These are phyloP conservation scores for Chaetoscypha palmicola DNA, from an alignment of 2,329 filamentous ascomycete species.

Conservation along the genomic window DNA sequence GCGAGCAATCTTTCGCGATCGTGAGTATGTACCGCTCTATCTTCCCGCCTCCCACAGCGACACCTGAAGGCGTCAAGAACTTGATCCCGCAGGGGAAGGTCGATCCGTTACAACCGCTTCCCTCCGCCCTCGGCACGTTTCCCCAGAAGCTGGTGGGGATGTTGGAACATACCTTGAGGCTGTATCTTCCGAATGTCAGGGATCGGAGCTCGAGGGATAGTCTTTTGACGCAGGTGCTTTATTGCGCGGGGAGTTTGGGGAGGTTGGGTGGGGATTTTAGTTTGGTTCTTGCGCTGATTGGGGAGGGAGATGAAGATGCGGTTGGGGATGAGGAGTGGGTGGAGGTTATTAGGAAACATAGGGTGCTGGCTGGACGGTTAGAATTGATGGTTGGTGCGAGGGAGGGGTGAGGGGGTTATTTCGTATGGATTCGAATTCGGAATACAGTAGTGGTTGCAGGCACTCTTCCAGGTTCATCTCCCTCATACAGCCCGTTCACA, in stretches of 20 bases:
- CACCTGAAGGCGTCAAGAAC: constrained; percentile 19
- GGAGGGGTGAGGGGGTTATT: constrained; percentile 18
- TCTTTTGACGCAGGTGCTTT: constrained; percentile 84
- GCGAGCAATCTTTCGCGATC: constrained; percentile 94
- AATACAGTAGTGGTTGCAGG: no score
- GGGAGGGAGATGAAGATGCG: constrained; percentile 26
- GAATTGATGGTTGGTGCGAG: constrained; percentile 55
- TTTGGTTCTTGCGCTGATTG: constrained; percentile 65
- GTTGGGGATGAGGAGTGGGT: constrained; percentile 64
- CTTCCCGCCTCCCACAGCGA: constrained; percentile 49
- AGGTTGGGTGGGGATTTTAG: constrained; percentile 89
- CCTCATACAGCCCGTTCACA: no score
- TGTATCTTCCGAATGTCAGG: constrained; percentile 73
- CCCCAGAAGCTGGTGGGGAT: constrained; percentile 76
- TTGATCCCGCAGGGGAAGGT: constrained; percentile 14
- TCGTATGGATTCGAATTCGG: no score
- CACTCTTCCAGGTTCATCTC: no score
- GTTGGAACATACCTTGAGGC: constrained; percentile 66
- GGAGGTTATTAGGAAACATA: constrained; percentile 80
- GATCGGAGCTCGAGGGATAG: constrained; percentile 79
- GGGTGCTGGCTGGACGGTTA: constrained; percentile 71
- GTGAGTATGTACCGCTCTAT: constrained; percentile 92
- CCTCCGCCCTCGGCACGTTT: constrained; percentile 75
- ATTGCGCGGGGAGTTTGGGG: constrained; percentile 86
- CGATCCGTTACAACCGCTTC: constrained; percentile 52